These are phyloP conservation scores for Xylariaceae sp. DNA, from an alignment of 2,329 filamentous ascomycete genomes.

Conservation along the genomic window DNA sequence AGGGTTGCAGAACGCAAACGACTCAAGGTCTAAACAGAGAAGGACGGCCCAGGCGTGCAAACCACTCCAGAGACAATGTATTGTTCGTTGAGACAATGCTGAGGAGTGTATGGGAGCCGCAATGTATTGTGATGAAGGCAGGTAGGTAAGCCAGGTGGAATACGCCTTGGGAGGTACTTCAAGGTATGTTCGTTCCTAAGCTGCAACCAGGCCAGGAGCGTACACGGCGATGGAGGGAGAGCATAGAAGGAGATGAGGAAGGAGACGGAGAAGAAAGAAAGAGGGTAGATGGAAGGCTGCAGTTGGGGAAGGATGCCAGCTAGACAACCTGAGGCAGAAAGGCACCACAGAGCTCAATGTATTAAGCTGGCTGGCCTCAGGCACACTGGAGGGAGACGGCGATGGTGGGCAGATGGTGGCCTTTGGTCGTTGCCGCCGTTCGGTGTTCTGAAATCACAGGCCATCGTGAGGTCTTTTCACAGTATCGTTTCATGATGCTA, in stretches of 20 bases:
- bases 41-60: not conserved
- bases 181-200: no score
- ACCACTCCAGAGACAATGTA: not conserved
- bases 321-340: no score
- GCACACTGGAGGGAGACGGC: not conserved
- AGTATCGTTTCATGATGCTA: not conserved
- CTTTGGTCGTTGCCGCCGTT: not conserved
- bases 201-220: no score
- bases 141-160: not conserved
- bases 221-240: not conserved
- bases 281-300: not conserved
- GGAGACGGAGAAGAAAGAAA: not conserved
- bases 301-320: no score
- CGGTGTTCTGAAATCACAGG: not conserved
- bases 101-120: no score
- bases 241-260: not conserved
- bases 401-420: not conserved
- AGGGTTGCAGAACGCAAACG: not conserved
- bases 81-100: no score
- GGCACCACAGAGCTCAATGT: no score
- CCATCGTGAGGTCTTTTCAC: not conserved
- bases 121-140: not conserved
- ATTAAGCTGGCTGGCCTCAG: no score
- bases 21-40: not conserved
- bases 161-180: no score